A percentile compares a stretch with the other conserved stretches of the same genome.
These are phyloP conservation scores for Angomonas desouzai DNA, from an alignment of 208 protist species.

Conservation along the genomic window DNA sequence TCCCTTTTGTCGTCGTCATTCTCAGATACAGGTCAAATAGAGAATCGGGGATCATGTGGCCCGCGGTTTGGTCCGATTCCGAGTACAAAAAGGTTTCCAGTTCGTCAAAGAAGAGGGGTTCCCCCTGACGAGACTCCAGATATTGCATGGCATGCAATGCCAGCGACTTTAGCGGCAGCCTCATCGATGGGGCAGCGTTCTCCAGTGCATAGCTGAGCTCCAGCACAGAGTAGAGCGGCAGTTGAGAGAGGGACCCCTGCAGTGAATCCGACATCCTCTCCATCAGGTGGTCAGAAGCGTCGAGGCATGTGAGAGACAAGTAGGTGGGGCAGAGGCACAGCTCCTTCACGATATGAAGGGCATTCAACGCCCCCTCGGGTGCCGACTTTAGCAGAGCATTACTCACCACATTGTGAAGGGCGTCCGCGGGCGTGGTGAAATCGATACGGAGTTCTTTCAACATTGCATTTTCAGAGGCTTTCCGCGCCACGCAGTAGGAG, in stretches of 20 bases:
- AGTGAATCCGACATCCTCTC: neutral
- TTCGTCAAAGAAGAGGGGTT: neutral
- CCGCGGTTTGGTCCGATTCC: neutral
- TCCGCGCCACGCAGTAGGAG: neutral
- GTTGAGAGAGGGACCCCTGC: neutral
- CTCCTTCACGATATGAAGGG: neutral
- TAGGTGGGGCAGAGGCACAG: neutral
- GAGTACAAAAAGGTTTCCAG: neutral
- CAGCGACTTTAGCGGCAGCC: neutral
- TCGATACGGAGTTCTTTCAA: no score
- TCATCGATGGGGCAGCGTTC: neutral
- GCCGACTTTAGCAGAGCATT: neutral
- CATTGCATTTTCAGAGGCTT: no score
- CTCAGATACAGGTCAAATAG: constrained; percentile 62
- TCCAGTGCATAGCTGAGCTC: constrained; percentile 1
- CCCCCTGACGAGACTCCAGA: neutral
- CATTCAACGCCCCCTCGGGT: neutral
- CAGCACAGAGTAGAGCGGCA: neutral
- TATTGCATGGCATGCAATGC: neutral
- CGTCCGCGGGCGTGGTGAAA: neutral
- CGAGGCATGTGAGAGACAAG: neutral
- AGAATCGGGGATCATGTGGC: constrained; percentile 30
- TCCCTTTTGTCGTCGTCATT: constrained; percentile 19
- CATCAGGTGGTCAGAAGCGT: neutral
- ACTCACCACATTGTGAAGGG: neutral